Evolutionary conservation across 192 early-diverging fungal species (phyloP).

Genomic region (Backusella psychrophila): DNA sequence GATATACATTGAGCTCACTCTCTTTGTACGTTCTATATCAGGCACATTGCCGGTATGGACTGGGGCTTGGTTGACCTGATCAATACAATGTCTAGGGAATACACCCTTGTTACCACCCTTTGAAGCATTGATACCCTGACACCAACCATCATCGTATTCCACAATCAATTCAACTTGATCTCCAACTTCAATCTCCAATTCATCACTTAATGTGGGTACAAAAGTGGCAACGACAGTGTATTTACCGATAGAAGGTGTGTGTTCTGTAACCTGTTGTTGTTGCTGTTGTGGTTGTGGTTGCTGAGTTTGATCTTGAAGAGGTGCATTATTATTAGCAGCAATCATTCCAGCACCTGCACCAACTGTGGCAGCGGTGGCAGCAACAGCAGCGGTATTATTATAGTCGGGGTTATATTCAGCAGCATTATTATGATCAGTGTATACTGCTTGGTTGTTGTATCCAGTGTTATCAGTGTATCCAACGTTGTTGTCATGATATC

Average conservation of each 20-base stretch:
- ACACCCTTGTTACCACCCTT: slow-evolving; percentile 47
- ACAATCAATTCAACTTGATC: slow-evolving; percentile 51
- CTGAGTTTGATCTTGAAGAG: slow-evolving; percentile 18
- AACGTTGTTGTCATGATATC: not conserved
- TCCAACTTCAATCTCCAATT: slow-evolving; percentile 52
- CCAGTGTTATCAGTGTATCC: not conserved
- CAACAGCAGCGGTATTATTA: not conserved
- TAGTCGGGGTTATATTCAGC: not conserved
- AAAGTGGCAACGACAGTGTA: slow-evolving; percentile 47
- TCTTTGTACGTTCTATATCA: slow-evolving; percentile 16
- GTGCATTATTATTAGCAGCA: not conserved
- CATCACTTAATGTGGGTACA: slow-evolving; percentile 54
- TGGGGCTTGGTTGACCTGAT: slow-evolving; percentile 14
- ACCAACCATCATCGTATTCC: slow-evolving; percentile 64
- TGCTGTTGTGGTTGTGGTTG: not conserved
- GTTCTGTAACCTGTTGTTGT: not conserved
- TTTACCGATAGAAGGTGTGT: slow-evolving; percentile 40
- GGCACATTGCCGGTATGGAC: not conserved
- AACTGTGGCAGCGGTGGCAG: not conserved
- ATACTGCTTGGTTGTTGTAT: not conserved
- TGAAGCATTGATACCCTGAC: slow-evolving; percentile 49
- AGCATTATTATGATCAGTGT: not conserved
- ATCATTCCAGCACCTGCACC: not conserved
- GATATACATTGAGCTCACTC: slow-evolving; percentile 28
- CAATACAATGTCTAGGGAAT: slow-evolving; percentile 55